Base-by-base conservation (phyloP, 106 monocot genomes). In the Dendrobium officinale region DNA sequence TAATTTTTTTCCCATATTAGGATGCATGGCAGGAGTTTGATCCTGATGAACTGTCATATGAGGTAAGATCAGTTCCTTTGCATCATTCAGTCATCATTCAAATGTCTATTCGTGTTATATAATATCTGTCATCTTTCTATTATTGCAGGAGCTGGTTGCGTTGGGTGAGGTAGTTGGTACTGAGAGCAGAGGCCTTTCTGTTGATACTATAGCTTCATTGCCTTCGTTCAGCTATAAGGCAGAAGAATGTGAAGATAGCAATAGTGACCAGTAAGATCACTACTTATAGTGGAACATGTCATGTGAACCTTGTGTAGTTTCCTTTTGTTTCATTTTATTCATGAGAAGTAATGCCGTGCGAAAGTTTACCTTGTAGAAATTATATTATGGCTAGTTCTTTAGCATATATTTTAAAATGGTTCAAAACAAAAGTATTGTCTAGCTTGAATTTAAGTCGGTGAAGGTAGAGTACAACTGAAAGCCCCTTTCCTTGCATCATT, bases 31-130 rank as follows among this genome's bases (percentile, higher is more conserved):
- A 88, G 83, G 94, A 96, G 78, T 88, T 94, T 80, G 96, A 96
- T 89, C 93, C 93, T 59, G 96, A 96, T 83, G 93, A 96, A 79
- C 86, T 90, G 37, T 94, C 96, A 20, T 96, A 96, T 81, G 96
- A 96, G 96, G 93, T 61, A 24, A n/a, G 20, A 22, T 61, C 6
- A 1, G 61, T 61, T 61, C 61, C 61, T 22, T n/a, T 61, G 22
- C 61, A 61, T 61, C 10, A 61, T 61, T 61, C 22, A 19, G 5
- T 37, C 37, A 0, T 37, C 8, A 61, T 61, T 61, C 61, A 61
- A 22, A 61, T 61, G 1, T 61, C 61, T 61, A 22, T 61, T n/a
- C 22, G n/a, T 41, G 48, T 13, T 19, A 16, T 20, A 33, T 68
- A 27, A 41, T 68, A 29, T 58, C 7, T 22, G n/a, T 0, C 61